These are phyloP conservation scores for Sporormia fimetaria DNA, from an alignment of 495 filamentous ascomycete genomes.

Conservation along the genomic window DNA sequence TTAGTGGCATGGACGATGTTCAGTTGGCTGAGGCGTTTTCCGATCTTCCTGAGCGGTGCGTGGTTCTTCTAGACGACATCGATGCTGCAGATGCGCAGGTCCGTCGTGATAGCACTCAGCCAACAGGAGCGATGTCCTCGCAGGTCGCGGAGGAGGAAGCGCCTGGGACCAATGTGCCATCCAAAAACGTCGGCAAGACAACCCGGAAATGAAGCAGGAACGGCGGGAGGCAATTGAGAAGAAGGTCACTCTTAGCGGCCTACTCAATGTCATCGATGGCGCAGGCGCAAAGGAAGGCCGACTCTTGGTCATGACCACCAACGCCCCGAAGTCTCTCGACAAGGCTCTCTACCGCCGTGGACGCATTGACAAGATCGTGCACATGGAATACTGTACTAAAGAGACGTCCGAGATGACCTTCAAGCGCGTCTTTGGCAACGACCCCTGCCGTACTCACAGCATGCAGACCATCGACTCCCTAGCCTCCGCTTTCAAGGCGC, in stretches of 20 bases:
- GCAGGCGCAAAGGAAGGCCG: slow-evolving; percentile 71
- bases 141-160: too few species aligned
- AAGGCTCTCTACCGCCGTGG: slow-evolving; percentile 65
- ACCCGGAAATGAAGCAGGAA: slow-evolving; percentile 44
- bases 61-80: slow-evolving; percentile 60
- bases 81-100: slow-evolving; percentile 51
- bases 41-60: slow-evolving; percentile 42
- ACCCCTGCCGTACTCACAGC: too few species aligned
- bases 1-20: slow-evolving; percentile 3
- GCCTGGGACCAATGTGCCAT: too few species aligned
- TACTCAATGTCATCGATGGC: slow-evolving; percentile 73
- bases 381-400: too few species aligned
- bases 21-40: background rate
- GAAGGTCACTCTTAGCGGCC: slow-evolving; percentile 77
- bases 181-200: too few species aligned
- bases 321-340: slow-evolving; percentile 65
- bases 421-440: too few species aligned
- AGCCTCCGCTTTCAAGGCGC: too few species aligned
- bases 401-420: too few species aligned
- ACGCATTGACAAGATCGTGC: slow-evolving; percentile 72
- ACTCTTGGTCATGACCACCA: slow-evolving; percentile 81
- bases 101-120: slow-evolving; percentile 25
- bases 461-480: too few species aligned
- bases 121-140: background rate
- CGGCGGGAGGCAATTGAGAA: slow-evolving; percentile 87